Evolutionary conservation across 176 grass and related monocot species (phyloP).

Genomic region (Bromus sterilis): DNA sequence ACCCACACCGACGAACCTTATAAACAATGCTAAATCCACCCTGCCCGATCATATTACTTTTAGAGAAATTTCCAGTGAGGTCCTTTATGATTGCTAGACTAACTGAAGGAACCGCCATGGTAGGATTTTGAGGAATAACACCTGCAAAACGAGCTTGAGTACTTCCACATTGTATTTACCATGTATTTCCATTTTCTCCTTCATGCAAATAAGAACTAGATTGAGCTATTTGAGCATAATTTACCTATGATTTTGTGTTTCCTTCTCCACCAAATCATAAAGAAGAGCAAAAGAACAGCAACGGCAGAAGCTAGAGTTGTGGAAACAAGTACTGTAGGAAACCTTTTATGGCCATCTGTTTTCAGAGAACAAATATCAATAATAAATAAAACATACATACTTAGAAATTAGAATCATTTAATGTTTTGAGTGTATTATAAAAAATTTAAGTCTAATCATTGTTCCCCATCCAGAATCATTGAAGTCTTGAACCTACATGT

Average conservation of each 20-base stretch:
- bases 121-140: neutral
- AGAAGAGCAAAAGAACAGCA: neutral
- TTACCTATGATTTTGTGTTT: neutral
- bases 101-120: conserved; percentile 2
- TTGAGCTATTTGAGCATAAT: neutral
- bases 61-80: conserved; percentile 12
- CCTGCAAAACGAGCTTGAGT: neutral
- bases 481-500: neutral
- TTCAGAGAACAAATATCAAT: neutral
- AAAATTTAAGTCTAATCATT: neutral
- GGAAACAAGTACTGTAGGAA: neutral
- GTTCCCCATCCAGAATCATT: neutral
- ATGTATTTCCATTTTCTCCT: neutral
- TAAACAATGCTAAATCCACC: conserved; percentile 28
- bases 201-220: neutral
- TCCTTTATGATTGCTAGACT: neutral
- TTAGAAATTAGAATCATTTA: neutral
- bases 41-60: neutral
- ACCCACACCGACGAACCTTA: neutral
- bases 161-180: neutral
- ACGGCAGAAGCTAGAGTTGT: neutral
- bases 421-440: neutral
- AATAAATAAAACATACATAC: neutral
- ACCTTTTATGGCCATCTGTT: neutral
- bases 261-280: conserved; percentile 15